Percentiles rank a stretch among this genome's conserved stretches.
These are phyloP conservation scores for Penicillium waksmanii DNA, from an alignment of 495 filamentous ascomycete species.

Conservation along the genomic window DNA sequence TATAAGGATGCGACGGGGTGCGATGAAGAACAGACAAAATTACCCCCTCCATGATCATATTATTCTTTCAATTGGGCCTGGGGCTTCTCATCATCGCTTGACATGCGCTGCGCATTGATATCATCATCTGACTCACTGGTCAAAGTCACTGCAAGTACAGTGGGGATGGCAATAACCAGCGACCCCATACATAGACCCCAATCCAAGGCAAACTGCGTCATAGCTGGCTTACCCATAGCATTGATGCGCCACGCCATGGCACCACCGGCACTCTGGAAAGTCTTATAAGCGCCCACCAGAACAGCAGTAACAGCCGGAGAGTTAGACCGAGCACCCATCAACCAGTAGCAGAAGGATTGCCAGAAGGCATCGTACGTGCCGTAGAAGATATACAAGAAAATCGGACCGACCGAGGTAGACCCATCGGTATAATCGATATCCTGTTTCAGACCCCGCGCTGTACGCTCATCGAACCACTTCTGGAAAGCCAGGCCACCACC, in stretches of 20 bases:
- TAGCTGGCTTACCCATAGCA: constrained; percentile 61
- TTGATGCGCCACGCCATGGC: constrained; percentile 83
- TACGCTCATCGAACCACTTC: constrained; percentile 39
- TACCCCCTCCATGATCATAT: neutral
- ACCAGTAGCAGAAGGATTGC: constrained; percentile 85
- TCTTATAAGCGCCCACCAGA: constrained; percentile 89
- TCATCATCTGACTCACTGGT: constrained; percentile 22
- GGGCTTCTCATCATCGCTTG: constrained; percentile 10
- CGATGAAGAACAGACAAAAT: neutral
- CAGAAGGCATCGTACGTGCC: constrained; percentile 56
- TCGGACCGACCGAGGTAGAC: constrained; percentile 47
- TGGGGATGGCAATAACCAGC: constrained; percentile 69
- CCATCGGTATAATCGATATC: constrained; percentile 43
- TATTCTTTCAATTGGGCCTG: constrained; percentile 9
- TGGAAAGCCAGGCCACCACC: constrained; percentile 59
- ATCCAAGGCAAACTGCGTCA: constrained; percentile 56
- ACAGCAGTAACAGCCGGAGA: constrained; percentile 84
- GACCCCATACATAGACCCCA: constrained; percentile 71
- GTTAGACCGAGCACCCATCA: constrained; percentile 85
- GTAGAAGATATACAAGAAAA: constrained; percentile 60
- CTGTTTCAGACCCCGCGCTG: constrained; percentile 36
- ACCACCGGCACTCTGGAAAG: constrained; percentile 86
- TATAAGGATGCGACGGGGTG: neutral
- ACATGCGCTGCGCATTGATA: constrained; percentile 1
- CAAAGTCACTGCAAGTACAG: constrained; percentile 54